Evolutionary conservation across 176 grass and related monocot genomes (phyloP).

Genomic region (Avena sativa): DNA sequence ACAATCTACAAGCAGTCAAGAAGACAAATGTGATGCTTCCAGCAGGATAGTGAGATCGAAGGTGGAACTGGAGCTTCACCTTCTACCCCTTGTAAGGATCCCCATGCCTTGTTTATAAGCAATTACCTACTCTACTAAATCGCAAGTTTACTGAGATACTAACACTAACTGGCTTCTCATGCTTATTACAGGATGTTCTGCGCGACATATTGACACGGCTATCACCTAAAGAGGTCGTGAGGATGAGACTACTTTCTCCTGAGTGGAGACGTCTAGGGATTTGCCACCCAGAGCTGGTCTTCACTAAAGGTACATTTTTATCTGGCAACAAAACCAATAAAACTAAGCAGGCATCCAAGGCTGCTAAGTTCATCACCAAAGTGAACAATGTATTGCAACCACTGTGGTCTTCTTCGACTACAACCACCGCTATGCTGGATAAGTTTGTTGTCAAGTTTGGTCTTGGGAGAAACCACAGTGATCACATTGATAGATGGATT

Average conservation of each 20-base stretch:
- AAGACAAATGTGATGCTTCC: not conserved
- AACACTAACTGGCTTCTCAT: not conserved
- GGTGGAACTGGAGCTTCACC: not conserved
- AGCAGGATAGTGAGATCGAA: not conserved
- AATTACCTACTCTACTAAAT: not conserved
- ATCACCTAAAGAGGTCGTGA: not conserved
- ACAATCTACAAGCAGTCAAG: not conserved
- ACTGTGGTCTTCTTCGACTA: not conserved
- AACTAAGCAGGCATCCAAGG: not conserved
- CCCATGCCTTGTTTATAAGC: not conserved
- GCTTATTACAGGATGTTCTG: not conserved
- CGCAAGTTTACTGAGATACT: not conserved
- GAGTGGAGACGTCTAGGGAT: not conserved
- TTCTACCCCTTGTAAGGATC: not conserved
- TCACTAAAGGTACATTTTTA: not conserved
- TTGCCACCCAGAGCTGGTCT: not conserved
- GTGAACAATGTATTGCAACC: not conserved
- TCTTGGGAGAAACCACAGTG: not conserved
- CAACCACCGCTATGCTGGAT: not conserved
- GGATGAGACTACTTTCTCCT: not conserved
- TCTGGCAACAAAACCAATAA: not conserved
- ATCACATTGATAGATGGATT: conserved; percentile 20
- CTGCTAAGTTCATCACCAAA: not conserved
- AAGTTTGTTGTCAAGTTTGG: not conserved
- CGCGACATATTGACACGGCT: not conserved